Evolutionary conservation across 352 stramenopile genomes (phyloP), one percentile per base, ranked within the genome.

Genomic region (Pythium aquatile): DNA sequence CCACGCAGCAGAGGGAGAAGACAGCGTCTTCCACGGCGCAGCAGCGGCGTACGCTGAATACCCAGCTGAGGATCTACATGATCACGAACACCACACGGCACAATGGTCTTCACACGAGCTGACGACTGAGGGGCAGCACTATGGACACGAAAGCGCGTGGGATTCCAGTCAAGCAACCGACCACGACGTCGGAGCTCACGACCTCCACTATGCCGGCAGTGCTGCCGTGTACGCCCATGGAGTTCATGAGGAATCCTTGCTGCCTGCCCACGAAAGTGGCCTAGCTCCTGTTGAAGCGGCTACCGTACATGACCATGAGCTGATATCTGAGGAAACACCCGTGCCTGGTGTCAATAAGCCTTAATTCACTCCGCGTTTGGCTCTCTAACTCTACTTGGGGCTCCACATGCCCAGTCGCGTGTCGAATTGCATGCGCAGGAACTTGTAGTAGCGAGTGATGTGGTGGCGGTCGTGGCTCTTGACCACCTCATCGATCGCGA

Each of bases 371-470:
- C 40, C 5, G 14, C 40, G 40, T 16, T 47, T 17, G 40, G 17
- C 17, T 16, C 20, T 6, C 40, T 47, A 17, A 7, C 33, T 24
- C 17, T 49, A 95, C 70, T 93, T 93, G 11, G 87, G 87, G 42
- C 85, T 94, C 87, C 87, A 96, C 87, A 96, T 96, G 7, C 87
- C 87, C 33, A 96, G 77, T 0, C 85, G 73, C 9, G 87, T 96
- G 64, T 96, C 87, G 63, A 96, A 96, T 51, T 96, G 85, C 87
- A 96, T 96, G 39, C 87, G 75, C 8, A 96, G 57, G 47, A 93
- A 95, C 53, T 91, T 91, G 75, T 93, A 89, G 63, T 91, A 96
- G 24, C 87, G 75, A 28, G 80, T 74, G 52, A 93, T 66, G 57
- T 93, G 75, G n/a, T 76, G 69, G 39, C 83, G 83, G 56, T 96